Evolutionary conservation across 371 early-diverging fungal genomes (phyloP), one percentile per base, ranked within the genome.

Genomic region (Mucor circinelloides): DNA sequence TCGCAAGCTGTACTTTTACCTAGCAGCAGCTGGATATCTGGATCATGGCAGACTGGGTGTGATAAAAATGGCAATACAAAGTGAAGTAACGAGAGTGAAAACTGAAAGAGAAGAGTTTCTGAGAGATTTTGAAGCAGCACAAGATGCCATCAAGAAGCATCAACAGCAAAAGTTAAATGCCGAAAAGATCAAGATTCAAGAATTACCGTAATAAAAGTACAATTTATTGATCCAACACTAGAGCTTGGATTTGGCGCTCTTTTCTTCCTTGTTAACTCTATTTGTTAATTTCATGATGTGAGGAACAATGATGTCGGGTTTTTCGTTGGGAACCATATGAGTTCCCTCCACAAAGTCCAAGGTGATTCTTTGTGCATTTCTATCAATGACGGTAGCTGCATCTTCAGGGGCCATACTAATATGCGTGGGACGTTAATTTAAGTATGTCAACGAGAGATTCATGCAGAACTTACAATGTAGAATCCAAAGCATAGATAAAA

Each of bases 251-350:
- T 60, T 54, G 21, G 21, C 32, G 19, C 8, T 15, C n/a, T n/a
- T 40, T 6, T 10, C 27, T 55, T 50, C 36, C 21, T 57, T 23
- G 38, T 60, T 63, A 7, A 57, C 60, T 48, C 68, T 59, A 31
- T 59, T 21, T 10, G 68, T 56, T 23, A 55, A 25, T n/a, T 60
- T 60, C 58, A 68, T 64, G 10, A 72, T 68, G 12, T 72, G 46
- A 19, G 68, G 68, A 76, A 76, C 58, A 12, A 78, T 58, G 19
- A 58, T 8, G 21, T 74, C 77, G 9, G 78, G 78, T 0, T 52
- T 58, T 50, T 81, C 81, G 23, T 58, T 58, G 21, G 77, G 77
- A 4, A 77, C 71, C 74, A 78, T 74, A 27, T 81, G 81, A 1
- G 75, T 59, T 1, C 81, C 81, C 31, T 72, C 64, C 3, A 81